Conservation (phyloP, 2,329 filamentous ascomycete genomes). For the Coniella vitis region DNA sequence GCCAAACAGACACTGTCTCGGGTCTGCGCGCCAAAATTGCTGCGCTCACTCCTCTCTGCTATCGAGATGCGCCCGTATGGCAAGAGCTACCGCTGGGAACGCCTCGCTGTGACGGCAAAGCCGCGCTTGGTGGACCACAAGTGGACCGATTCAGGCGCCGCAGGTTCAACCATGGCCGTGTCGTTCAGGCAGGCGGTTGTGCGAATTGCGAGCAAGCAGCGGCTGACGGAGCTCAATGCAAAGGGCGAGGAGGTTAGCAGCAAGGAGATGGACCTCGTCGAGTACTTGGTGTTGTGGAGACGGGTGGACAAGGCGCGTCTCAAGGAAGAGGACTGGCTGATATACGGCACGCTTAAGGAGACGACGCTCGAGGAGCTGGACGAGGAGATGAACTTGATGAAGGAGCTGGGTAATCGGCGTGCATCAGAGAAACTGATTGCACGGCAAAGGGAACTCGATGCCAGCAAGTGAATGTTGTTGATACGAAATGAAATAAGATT, state of each 20-base stretch:
- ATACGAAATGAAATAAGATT: slow-evolving; percentile 1
- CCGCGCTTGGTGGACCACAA: slow-evolving; percentile 51
- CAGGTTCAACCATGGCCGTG: slow-evolving; percentile 26
- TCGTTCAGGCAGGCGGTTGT: slow-evolving; percentile 55
- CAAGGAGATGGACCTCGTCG: slow-evolving; percentile 47
- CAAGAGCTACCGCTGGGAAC: slow-evolving; percentile 45
- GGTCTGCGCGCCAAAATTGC: slow-evolving; percentile 49
- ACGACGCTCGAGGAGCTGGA: slow-evolving; percentile 39
- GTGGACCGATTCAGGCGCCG: slow-evolving; percentile 13
- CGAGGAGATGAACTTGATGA: slow-evolving; percentile 29
- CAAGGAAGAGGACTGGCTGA: slow-evolving; percentile 47
- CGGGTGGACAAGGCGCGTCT: slow-evolving; percentile 38
- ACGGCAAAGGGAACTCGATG: slow-evolving; percentile 12
- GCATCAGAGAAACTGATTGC: slow-evolving; percentile 27
- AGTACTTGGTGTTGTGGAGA: slow-evolving; percentile 58
- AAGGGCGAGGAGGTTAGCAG: slow-evolving; percentile 33
- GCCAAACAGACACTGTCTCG: slow-evolving; percentile 43
- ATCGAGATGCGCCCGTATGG: slow-evolving; percentile 44
- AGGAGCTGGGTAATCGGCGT: slow-evolving; percentile 17
- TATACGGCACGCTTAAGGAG: slow-evolving; percentile 57
- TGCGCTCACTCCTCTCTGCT: slow-evolving; percentile 42
- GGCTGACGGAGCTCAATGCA: slow-evolving; percentile 35
- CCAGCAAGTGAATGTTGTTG: background rate
- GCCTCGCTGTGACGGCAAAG: slow-evolving; percentile 44
- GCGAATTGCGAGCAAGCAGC: slow-evolving; percentile 50